phyloP scores from a whole-genome alignment of 1,139 yeast genomes.

The Candida freyschussii region DNA sequence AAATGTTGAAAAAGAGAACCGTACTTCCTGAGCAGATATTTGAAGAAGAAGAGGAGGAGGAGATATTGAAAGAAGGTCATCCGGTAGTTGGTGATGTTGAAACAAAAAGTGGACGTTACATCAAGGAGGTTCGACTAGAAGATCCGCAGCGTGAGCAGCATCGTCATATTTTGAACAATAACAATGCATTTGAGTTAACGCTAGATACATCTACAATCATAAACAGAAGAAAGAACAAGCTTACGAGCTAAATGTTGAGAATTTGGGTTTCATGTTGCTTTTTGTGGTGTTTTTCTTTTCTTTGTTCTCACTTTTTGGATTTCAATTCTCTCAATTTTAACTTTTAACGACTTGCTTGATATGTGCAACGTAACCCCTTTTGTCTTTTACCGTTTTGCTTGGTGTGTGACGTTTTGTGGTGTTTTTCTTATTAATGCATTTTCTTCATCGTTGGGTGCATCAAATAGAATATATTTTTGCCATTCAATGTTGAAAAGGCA shows the following conservation, averaged over 20 bases:
- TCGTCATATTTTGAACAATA: conserved; percentile 7
- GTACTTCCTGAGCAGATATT: conserved; percentile 22
- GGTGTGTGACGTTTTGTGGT: too few species aligned
- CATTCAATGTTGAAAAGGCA: too few species aligned
- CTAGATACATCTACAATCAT: conserved; percentile 77
- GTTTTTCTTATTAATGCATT: too few species aligned
- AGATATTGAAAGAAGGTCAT: conserved; percentile 8
- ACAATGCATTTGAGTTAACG: conserved; percentile 55
- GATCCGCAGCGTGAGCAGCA: conserved; percentile 2
- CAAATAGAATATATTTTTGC: too few species aligned
- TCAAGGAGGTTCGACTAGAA: conserved; percentile 16
- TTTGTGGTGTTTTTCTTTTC: too few species aligned
- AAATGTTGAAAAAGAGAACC: conserved; percentile 41
- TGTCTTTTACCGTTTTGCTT: too few species aligned
- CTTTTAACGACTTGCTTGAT: too few species aligned
- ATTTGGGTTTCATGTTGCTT: too few species aligned
- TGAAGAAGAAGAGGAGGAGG: conserved; percentile 25
- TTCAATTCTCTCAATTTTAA: too few species aligned
- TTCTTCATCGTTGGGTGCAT: too few species aligned
- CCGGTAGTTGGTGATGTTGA: conserved; percentile 14
- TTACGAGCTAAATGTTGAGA: conserved; percentile 16
- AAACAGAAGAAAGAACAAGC: conserved; percentile 58
- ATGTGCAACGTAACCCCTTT: too few species aligned
- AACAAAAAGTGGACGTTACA: conserved; percentile 16
- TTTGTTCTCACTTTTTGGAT: too few species aligned